phyloP scores from a whole-genome alignment of 495 filamentous ascomycete species.

The Aspergillus bertholletiae region DNA sequence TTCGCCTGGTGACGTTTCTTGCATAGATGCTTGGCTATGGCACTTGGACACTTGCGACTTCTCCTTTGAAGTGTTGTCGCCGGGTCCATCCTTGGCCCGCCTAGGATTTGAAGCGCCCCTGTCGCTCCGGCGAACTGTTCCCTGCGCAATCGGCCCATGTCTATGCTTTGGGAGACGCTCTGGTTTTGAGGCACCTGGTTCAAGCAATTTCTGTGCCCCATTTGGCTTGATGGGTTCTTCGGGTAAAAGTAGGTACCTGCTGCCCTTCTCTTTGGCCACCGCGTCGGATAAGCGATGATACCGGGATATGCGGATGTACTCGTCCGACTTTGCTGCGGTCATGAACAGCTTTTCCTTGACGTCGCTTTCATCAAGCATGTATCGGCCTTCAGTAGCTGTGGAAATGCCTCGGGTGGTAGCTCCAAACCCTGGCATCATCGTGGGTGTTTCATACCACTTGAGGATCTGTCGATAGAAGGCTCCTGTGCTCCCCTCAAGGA shows the following conservation, averaged over 20 bases:
- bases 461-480: not conserved
- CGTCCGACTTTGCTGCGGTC: not conserved
- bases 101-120: not conserved
- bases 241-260: not conserved
- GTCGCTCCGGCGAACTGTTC: not conserved
- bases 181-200: not conserved
- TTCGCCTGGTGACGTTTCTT: not conserved
- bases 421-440: constrained; percentile 12
- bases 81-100: too few relatives aligned
- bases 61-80: not conserved
- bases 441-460: constrained; percentile 3
- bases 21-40: not conserved
- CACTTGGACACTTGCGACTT: not conserved
- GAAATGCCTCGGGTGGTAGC: constrained; percentile 6
- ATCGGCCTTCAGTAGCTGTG: not conserved
- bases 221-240: not conserved
- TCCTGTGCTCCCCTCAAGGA: constrained; percentile 2
- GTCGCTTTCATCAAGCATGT: not conserved
- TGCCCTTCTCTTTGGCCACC: not conserved
- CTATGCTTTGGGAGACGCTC: not conserved
- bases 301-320: constrained; percentile 10
- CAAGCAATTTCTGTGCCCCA: not conserved
- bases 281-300: constrained; percentile 3
- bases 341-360: constrained; percentile 7
- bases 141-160: not conserved